phyloP scores from a whole-genome alignment of 805 yeast genomes.

The Kluyveromyces dobzhanskii region DNA sequence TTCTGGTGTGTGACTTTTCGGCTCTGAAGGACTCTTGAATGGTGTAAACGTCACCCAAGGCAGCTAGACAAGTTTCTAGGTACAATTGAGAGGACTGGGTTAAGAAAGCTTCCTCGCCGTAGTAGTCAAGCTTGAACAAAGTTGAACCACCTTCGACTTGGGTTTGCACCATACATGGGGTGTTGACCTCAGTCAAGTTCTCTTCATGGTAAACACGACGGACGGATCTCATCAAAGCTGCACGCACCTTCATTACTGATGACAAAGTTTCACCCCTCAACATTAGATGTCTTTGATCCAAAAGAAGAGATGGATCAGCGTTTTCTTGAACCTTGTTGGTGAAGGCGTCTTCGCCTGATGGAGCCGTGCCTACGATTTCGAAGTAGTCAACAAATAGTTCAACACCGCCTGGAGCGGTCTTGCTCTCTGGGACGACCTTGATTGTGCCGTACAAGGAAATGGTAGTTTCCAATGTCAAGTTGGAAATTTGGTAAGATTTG shows the following conservation, averaged over 20 bases:
- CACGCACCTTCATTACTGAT: conserved; percentile 92
- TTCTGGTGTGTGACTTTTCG: conserved; percentile 96
- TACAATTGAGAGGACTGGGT: conserved; percentile 97
- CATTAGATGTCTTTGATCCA: conserved; percentile 94
- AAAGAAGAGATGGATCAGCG: conserved; percentile 84
- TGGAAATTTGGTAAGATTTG: conserved; percentile 74
- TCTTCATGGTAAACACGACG: conserved; percentile 73
- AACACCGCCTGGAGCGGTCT: conserved; percentile 95
- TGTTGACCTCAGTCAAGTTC: conserved; percentile 82
- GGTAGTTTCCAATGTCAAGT: conserved; percentile 83
- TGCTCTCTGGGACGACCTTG: conserved; percentile 86
- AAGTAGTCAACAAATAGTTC: conserved; percentile 89
- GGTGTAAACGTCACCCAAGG: conserved; percentile 95
- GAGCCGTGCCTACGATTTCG: conserved; percentile 85
- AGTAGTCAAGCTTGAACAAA: conserved; percentile 83
- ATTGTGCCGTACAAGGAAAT: conserved; percentile 73
- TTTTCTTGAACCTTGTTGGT: conserved; percentile 90
- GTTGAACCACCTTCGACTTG: conserved; percentile 99
- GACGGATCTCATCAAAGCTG: conserved; percentile 60
- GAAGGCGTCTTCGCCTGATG: conserved; percentile 91
- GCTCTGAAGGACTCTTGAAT: conserved; percentile 99
- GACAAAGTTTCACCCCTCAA: conserved; percentile 92
- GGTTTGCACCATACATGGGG: conserved; percentile 99
- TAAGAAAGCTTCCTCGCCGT: conserved; percentile 92
- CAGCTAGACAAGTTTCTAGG: conserved; percentile 91